phyloP scores from a whole-genome alignment of 805 yeast species.

The Candida vaughaniae region DNA sequence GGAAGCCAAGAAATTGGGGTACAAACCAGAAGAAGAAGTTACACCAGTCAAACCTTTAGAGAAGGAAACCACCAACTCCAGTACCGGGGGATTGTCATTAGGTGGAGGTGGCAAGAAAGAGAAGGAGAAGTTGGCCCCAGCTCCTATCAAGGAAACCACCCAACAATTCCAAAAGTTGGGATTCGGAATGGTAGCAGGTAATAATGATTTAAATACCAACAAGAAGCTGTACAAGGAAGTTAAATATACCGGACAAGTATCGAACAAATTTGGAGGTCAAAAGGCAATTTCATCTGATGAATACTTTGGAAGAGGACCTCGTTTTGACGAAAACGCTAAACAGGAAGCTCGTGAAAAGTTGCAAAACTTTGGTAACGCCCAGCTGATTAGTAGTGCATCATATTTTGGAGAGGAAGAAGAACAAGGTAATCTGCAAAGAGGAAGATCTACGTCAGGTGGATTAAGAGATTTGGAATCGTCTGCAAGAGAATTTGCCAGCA shows the following conservation, averaged over 20 bases:
- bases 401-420: conserved; percentile 81
- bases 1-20: conserved; percentile 56
- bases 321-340: conserved; percentile 73
- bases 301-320: conserved; percentile 80
- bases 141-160: conserved; percentile 49
- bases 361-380: conserved; percentile 80
- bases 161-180: conserved; percentile 81
- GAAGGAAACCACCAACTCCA: background rate
- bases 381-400: conserved; percentile 85
- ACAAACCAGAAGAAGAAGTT: conserved; percentile 34
- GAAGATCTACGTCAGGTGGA: conserved; percentile 22
- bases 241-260: conserved; percentile 72
- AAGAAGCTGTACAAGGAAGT: conserved; percentile 50
- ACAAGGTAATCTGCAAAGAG: conserved; percentile 8
- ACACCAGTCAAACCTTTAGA: background rate
- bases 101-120: conserved; percentile 5
- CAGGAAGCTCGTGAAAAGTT: conserved; percentile 81
- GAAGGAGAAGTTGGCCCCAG: conserved; percentile 16
- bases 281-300: conserved; percentile 97
- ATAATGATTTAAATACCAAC: conserved; percentile 39
- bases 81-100: conserved; percentile 1
- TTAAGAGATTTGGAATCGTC: conserved; percentile 52
- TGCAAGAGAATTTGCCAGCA: conserved; percentile 63
- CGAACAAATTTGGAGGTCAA: conserved; percentile 77
- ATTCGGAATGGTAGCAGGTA: conserved; percentile 80